Evolutionary conservation across 371 early-diverging fungal species (phyloP).

Genomic region (Thermomucor indicae-seudaticae): DNA sequence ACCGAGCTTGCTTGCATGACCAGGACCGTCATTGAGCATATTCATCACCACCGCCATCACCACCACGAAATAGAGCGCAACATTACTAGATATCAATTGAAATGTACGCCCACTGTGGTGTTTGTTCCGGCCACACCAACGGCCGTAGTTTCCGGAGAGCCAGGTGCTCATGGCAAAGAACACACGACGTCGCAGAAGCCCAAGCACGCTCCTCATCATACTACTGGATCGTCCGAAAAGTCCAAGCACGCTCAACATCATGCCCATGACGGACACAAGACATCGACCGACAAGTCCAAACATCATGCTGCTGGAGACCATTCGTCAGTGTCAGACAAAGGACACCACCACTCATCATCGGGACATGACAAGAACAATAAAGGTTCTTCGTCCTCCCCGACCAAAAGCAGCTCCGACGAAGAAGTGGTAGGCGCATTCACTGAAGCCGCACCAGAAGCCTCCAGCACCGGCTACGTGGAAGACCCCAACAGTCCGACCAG

Average conservation of each 20-base stretch:
- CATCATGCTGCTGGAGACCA: too few relatives aligned
- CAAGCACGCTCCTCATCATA: too few relatives aligned
- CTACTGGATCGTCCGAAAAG: not conserved
- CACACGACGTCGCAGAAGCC: too few relatives aligned
- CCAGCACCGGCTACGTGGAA: constrained; percentile 2
- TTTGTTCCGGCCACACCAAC: constrained; percentile 17
- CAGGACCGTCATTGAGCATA: constrained; percentile 1
- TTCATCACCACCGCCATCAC: constrained; percentile 4
- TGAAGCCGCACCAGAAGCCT: not conserved
- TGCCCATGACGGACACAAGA: not conserved
- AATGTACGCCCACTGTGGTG: constrained; percentile 17
- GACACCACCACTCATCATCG: not conserved
- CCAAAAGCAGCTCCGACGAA: not conserved
- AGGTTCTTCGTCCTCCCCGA: not conserved
- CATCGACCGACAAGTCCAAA: not conserved
- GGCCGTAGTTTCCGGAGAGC: too few relatives aligned
- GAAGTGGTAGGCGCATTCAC: constrained; percentile 2
- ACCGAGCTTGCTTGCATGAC: constrained; percentile 11
- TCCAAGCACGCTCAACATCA: too few relatives aligned
- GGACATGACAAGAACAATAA: not conserved
- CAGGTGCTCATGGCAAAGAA: too few relatives aligned
- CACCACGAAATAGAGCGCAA: not conserved
- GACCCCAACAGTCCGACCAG: constrained; percentile 4
- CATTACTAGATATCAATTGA: constrained; percentile 4
- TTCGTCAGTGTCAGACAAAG: not conserved